These are phyloP conservation scores for Malus sieversii DNA, from an alignment of 306 rosid species.

Conservation along the genomic window DNA sequence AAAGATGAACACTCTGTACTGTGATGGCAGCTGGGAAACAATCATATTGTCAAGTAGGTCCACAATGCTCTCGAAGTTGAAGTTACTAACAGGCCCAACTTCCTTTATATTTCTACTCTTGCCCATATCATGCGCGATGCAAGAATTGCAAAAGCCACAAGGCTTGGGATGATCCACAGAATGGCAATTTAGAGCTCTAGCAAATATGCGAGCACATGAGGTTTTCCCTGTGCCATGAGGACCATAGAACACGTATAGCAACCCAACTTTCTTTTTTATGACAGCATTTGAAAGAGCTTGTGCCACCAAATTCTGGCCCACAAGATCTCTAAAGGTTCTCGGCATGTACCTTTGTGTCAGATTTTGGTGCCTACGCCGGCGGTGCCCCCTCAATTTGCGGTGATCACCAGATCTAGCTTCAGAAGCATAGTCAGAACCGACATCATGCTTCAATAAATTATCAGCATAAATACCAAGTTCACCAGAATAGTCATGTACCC, in stretches of 20 bases:
- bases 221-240: constrained; percentile 99
- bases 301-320: constrained; percentile 88
- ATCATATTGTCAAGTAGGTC: constrained; percentile 73
- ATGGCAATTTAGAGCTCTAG: constrained; percentile 89
- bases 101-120: constrained; percentile 76
- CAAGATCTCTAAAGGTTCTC: constrained; percentile 71
- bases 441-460: constrained; percentile 68
- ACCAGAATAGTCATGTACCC: constrained; percentile 77
- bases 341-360: constrained; percentile 88
- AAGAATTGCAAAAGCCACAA: constrained; percentile 90
- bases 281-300: constrained; percentile 98
- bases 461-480: constrained; percentile 85
- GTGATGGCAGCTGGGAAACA: constrained; percentile 71
- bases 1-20: constrained; percentile 74
- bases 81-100: constrained; percentile 87
- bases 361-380: constrained; percentile 61
- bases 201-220: constrained; percentile 84
- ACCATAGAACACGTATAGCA: constrained; percentile 86
- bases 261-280: constrained; percentile 60
- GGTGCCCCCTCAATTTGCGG: constrained; percentile 51
- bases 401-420: constrained; percentile 79
- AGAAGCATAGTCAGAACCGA: constrained; percentile 85
- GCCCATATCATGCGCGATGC: constrained; percentile 70
- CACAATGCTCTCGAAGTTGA: constrained; percentile 77
- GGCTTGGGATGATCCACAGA: constrained; percentile 75